Conservation (phyloP, 192 early-diverging fungal genomes). For the Glomus cerebriforme region DNA sequence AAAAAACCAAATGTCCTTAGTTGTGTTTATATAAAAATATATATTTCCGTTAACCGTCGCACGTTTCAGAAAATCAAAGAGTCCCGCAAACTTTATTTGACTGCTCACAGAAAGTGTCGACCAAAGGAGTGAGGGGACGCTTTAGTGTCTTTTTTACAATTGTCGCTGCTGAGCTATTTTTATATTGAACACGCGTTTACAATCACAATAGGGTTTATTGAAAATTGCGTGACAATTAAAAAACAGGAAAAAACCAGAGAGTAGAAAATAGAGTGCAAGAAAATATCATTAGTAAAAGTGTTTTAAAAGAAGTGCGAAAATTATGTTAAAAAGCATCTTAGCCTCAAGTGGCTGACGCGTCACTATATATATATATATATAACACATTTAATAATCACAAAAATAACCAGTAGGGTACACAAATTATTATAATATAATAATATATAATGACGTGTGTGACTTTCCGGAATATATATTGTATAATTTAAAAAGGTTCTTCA, state of each 20-base stretch:
- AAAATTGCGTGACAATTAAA: neutral
- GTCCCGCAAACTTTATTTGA: slow-evolving; percentile 1
- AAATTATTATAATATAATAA: no score
- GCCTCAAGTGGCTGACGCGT: neutral
- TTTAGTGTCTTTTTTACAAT: slow-evolving; percentile 17
- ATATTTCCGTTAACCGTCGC: neutral
- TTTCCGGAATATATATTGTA: neutral
- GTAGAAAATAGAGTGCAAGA: neutral
- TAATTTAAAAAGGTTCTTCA: neutral
- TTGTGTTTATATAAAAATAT: neutral
- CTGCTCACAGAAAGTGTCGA: slow-evolving; percentile 30
- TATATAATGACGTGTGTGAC: no score
- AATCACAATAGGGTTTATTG: neutral
- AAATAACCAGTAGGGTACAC: neutral
- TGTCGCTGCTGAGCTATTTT: slow-evolving; percentile 11
- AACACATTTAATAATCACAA: neutral
- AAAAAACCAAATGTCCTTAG: neutral
- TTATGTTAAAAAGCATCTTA: neutral
- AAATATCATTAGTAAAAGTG: neutral
- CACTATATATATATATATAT: neutral
- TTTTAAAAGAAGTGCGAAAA: neutral
- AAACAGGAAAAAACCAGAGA: neutral
- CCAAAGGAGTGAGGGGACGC: slow-evolving; percentile 35
- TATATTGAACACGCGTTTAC: slow-evolving; percentile 9
- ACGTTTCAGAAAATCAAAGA: neutral